Conservation (phyloP, 768 basidiomycete genomes). For the Tylopilus sp. region DNA sequence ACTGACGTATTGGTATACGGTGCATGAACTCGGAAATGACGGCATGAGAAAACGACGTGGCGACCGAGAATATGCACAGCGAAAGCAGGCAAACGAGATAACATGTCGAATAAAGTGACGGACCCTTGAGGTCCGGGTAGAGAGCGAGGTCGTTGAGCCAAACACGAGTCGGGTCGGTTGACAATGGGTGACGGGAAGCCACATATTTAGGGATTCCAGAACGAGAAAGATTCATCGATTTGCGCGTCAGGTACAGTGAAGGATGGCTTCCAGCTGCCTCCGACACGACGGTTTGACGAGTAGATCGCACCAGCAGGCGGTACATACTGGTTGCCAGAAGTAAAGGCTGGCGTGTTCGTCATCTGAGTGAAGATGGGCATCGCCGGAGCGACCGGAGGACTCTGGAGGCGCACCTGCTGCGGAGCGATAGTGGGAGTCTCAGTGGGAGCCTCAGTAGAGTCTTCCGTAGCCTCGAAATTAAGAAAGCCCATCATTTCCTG, state of each 20-base stretch:
- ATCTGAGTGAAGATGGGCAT: constrained; percentile 29
- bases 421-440: constrained; percentile 12
- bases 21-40: not conserved
- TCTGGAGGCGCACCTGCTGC: constrained; percentile 23
- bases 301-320: constrained; percentile 55
- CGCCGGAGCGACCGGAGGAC: constrained; percentile 12
- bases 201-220: constrained; percentile 24
- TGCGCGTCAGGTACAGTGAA: constrained; percentile 17
- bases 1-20: not conserved
- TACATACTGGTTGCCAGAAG: constrained; percentile 34
- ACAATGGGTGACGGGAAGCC: not conserved
- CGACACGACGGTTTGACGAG: constrained; percentile 52
- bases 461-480: constrained; percentile 32
- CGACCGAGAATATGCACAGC: constrained; percentile 23
- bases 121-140: constrained; percentile 5
- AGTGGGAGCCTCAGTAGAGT: not conserved
- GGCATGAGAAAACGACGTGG: constrained; percentile 13
- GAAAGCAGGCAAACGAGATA: constrained; percentile 19
- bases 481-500: constrained; percentile 38
- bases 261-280: constrained; percentile 44
- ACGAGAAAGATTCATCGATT: constrained; percentile 30
- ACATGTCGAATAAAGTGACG: constrained; percentile 2
- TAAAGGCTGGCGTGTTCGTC: constrained; percentile 15
- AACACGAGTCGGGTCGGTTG: constrained; percentile 13
- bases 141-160: constrained; percentile 2